phyloP scores from a whole-genome alignment of 495 filamentous ascomycete species.

The Aspergillus carlsbadensis region DNA sequence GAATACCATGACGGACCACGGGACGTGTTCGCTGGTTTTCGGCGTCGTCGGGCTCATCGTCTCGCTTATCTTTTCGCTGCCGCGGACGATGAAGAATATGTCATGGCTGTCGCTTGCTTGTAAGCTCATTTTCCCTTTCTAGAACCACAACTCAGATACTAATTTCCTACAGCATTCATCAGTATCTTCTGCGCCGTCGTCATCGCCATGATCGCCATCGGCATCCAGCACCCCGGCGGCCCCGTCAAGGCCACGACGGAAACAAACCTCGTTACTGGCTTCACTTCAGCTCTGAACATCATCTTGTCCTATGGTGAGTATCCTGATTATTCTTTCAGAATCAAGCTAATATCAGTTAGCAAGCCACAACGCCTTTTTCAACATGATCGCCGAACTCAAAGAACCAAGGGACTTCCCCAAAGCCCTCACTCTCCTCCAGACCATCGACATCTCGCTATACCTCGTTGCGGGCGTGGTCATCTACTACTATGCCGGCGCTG shows the following conservation, averaged over 20 bases:
- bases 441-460: slow-evolving; percentile 67
- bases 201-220: slow-evolving; percentile 68
- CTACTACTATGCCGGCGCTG: slow-evolving; percentile 67
- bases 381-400: slow-evolving; percentile 73
- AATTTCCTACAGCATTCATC: slow-evolving; percentile 52
- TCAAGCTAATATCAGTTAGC: too few relatives aligned
- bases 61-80: slow-evolving; percentile 62
- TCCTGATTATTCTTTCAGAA: too few relatives aligned
- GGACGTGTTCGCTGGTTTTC: slow-evolving; percentile 68
- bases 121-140: slow-evolving; percentile 20
- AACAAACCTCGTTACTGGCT: slow-evolving; percentile 36
- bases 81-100: slow-evolving; percentile 62
- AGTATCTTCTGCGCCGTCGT: slow-evolving; percentile 68
- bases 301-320: slow-evolving; percentile 43
- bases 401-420: slow-evolving; percentile 65
- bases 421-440: slow-evolving; percentile 62
- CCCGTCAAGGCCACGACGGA: slow-evolving; percentile 26
- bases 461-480: slow-evolving; percentile 49
- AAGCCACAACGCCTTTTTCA: slow-evolving; percentile 71
- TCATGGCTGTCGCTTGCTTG: slow-evolving; percentile 65
- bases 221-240: slow-evolving; percentile 37
- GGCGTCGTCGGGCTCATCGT: slow-evolving; percentile 63
- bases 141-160: too few relatives aligned
- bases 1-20: slow-evolving; percentile 65
- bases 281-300: slow-evolving; percentile 45